Evolutionary conservation across 441 rosid species (phyloP), one percentile per base, ranked within the genome.

Genomic region (Hypseocharis bilobata): DNA sequence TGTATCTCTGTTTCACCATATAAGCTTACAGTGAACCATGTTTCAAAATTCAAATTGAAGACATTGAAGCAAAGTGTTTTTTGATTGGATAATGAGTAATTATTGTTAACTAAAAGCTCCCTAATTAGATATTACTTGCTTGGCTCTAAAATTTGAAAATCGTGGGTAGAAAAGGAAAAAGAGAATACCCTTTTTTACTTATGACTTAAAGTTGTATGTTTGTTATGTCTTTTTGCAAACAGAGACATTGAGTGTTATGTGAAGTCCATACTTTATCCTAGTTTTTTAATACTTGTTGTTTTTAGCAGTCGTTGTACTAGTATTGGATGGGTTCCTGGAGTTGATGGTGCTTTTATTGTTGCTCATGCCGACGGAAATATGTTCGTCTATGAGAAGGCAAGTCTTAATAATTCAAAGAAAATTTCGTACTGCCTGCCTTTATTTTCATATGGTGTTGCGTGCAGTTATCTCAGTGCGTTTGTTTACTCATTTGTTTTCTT

Each of bases 341-440:
- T 90, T 45, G 97, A 91, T 77, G 97, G 99, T 62, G 68, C 91
- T 74, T 93, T 93, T 70, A 82, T 83, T 71, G 96, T 88, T 73
- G 97, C 96, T 68, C 99, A 91, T 77, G 83, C 93, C 22, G 97
- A 93, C 86, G 99, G 99, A 42, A 93, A 88, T 75, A 74, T 91
- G 73, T 93, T 85, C 19, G 84, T 89, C 72, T 93, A 88, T 73
- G 99, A 93, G 71, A 93, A 93, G 97, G 99, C 85, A 86, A 85
- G 91, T 74, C 29, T 68, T 69, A 25, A 75, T 67, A 26, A 5
- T 64, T 40, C n/a, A 59, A 62, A 64, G 10, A 26, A 2, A 2
- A 30, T 8, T 3, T 58, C 16, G 27, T 58, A 27, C 40, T 28
- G 1, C 40, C 22, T 26, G 19, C 16, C 19, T 26, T 22, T 44